Evolutionary conservation across 495 filamentous ascomycete species (phyloP).

Genomic region (Penicillium desertorum): DNA sequence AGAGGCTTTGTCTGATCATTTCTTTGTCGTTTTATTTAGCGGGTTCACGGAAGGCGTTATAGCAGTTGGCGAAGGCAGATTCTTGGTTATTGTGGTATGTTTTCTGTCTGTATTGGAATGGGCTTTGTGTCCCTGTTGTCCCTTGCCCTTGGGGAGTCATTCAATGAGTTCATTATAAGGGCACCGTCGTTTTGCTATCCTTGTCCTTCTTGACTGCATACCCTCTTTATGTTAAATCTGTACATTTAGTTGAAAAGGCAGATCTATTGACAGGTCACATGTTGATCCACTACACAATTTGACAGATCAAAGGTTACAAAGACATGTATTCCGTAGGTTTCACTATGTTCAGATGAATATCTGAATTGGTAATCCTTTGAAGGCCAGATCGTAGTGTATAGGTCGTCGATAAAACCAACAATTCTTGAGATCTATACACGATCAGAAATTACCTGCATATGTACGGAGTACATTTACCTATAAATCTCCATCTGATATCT

Average conservation of each 20-base stretch:
- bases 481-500: background rate
- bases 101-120: slow-evolving; percentile 10
- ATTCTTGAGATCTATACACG: background rate
- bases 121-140: slow-evolving; percentile 8
- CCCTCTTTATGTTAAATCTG: background rate
- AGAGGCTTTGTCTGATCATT: slow-evolving; percentile 10
- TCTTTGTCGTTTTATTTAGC: slow-evolving; percentile 28
- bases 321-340: too few species aligned
- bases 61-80: slow-evolving; percentile 17
- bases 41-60: slow-evolving; percentile 32
- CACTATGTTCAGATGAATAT: too few species aligned
- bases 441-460: too few species aligned
- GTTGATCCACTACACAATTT: background rate
- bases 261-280: background rate
- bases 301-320: too few species aligned
- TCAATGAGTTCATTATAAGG: slow-evolving; percentile 19
- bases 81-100: slow-evolving; percentile 10
- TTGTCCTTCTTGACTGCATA: slow-evolving; percentile 8
- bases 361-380: too few species aligned
- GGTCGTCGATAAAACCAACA: background rate
- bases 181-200: slow-evolving; percentile 7
- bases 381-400: background rate
- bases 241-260: background rate
- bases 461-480: too few species aligned
- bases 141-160: background rate